Conservation (phyloP, 306 rosid species). For the Lupinus albus region DNA sequence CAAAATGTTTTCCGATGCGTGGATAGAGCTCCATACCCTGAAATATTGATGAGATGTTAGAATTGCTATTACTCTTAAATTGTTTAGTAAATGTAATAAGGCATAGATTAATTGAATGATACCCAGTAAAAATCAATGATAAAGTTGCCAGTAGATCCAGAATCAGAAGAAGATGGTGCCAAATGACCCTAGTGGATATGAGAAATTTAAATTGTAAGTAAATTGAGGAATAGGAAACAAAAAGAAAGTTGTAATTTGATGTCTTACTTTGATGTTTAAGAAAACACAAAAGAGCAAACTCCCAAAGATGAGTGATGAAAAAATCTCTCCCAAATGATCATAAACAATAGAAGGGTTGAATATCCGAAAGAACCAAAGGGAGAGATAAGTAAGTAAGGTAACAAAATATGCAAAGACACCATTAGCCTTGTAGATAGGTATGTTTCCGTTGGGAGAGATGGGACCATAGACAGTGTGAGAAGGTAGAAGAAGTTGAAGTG, state of each 20-base stretch:
- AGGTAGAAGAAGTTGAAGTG: constrained; percentile 85
- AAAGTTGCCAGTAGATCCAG: constrained; percentile 83
- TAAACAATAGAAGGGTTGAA: constrained; percentile 85
- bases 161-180: constrained; percentile 92
- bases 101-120: constrained; percentile 40
- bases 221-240: constrained; percentile 23
- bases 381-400: constrained; percentile 70
- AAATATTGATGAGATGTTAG: constrained; percentile 37
- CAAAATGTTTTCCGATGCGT: constrained; percentile 88
- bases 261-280: constrained; percentile 84
- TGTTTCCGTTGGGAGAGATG: constrained; percentile 78
- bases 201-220: constrained; percentile 38
- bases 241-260: not conserved
- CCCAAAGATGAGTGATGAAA: constrained; percentile 82
- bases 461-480: constrained; percentile 81
- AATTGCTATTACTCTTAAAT: constrained; percentile 20
- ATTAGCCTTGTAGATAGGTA: constrained; percentile 93
- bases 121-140: constrained; percentile 98
- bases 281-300: constrained; percentile 86
- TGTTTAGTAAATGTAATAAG: constrained; percentile 18
- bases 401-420: constrained; percentile 75
- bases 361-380: constrained; percentile 89
- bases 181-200: constrained; percentile 68
- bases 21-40: constrained; percentile 99
- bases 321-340: constrained; percentile 96